Base-by-base conservation (phyloP, 2,329 filamentous ascomycete genomes). In the Elsinoe australis region DNA sequence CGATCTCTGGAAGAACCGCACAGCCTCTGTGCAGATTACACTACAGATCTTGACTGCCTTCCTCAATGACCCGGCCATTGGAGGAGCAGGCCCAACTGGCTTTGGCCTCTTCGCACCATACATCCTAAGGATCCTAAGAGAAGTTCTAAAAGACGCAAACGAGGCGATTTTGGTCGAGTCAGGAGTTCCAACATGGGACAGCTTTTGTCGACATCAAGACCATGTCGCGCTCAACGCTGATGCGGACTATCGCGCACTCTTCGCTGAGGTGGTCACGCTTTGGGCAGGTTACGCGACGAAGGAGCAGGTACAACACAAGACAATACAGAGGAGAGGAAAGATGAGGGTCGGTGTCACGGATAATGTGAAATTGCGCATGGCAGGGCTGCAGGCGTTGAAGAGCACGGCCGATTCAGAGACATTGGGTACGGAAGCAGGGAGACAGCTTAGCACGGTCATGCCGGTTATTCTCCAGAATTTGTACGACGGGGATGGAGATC, bases 101-200 rank as follows among this genome's bases (percentile, higher is more conserved):
- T 79, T 95, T 41, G 85, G 87, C 45, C 80, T 98, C 45, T 94
- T 94, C 63, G 87, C 87, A 39, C 78, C 79, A 53, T 87, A 85
- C 60, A 81, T 95, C 49, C 79, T 96, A 61, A 85, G 83, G 58
- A 85, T 95, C 55, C 78, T 96, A 60, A 80, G 83, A 55, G 82
- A 82, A 49, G 83, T 96, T 58, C 77, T 96, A 47, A 51, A 54
- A 33, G 79, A 80, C 52, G 94, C 88, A 53, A 81, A 83, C 64
- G 87, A 96, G 64, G 84, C 96, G 54, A 87, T 84, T 56, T 86
- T 96, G 81, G 82, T 94, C 53, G 89, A 96, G 68, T 87, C 89
- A 28, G 92, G 87, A 2, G 76, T 94, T 53, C 78, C 82, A 2
- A 87, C 87, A 3, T 95, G 95, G 62, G 82, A 89, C 59, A 82